Conservation (phyloP, 208 protist genomes). For the Blastocrithidia nonstop region DNA sequence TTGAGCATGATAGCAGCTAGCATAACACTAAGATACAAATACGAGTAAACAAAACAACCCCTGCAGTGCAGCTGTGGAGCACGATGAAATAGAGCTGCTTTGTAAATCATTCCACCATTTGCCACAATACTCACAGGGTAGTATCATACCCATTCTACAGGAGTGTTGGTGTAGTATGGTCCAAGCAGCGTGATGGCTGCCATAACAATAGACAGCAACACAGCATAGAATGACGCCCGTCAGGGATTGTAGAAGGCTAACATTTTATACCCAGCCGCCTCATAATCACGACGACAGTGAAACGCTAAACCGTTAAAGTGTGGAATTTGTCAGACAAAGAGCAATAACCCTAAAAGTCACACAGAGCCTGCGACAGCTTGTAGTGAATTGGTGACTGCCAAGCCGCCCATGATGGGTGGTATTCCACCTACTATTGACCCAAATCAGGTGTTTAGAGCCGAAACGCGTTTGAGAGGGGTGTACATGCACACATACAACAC, state of each 20-base stretch:
- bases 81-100: conserved; percentile 66
- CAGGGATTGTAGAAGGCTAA: conserved; percentile 72
- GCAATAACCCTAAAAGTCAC: conserved; percentile 50
- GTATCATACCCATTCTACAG: conserved; percentile 53
- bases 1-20: conserved; percentile 63
- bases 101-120: conserved; percentile 74
- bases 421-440: conserved; percentile 86
- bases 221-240: conserved; percentile 75
- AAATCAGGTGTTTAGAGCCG: conserved; percentile 80
- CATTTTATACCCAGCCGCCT: conserved; percentile 84
- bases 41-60: conserved; percentile 84
- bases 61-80: conserved; percentile 59
- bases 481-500: conserved; percentile 78
- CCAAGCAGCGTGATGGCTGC: conserved; percentile 38
- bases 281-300: conserved; percentile 81
- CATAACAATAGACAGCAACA: conserved; percentile 57
- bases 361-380: conserved; percentile 23
- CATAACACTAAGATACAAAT: conserved; percentile 66
- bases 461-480: conserved; percentile 80
- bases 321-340: conserved; percentile 87
- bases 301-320: conserved; percentile 85
- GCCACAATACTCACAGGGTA: conserved; percentile 32
- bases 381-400: conserved; percentile 36
- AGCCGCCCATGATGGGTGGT: conserved; percentile 78
- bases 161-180: conserved; percentile 22